A percentile compares a stretch with the other conserved stretches of the same genome.
phyloP scores from a whole-genome alignment of 1,284 basidiomycete genomes.

The Pholiota adiposa region DNA sequence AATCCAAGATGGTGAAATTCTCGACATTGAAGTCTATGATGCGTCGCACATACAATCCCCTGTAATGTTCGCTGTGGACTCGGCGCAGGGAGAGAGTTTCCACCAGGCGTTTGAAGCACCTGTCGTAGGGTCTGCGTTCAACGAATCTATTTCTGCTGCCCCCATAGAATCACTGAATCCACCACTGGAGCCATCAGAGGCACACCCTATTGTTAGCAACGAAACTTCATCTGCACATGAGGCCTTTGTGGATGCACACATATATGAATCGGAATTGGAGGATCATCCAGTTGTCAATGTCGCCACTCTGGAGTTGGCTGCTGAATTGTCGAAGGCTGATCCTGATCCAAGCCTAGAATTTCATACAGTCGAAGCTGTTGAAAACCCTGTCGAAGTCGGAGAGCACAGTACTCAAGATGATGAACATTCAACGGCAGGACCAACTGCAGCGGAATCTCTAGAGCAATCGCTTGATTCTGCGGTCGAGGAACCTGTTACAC shows the following conservation, averaged over 20 bases:
- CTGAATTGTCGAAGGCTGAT: neutral
- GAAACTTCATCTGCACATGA: neutral
- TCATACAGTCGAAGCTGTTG: neutral
- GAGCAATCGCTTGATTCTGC: neutral
- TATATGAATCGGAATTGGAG: conserved; percentile 1
- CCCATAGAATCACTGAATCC: conserved; percentile 1
- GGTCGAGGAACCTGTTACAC: neutral
- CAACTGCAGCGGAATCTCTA: neutral
- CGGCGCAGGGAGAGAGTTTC: conserved; percentile 2
- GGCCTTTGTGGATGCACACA: neutral
- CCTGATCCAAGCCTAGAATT: neutral
- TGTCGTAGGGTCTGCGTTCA: neutral
- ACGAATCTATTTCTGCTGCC: neutral
- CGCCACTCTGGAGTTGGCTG: neutral
- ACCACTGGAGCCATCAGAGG: neutral
- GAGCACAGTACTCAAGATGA: neutral
- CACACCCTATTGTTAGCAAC: neutral
- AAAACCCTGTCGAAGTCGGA: neutral
- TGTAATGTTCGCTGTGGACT: conserved; percentile 14
- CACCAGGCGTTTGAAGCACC: conserved; percentile 5
- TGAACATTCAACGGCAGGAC: neutral
- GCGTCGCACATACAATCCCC: conserved; percentile 28
- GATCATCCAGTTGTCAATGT: neutral
- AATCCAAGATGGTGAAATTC: conserved; percentile 39
- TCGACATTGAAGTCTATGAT: conserved; percentile 69